phyloP scores from a whole-genome alignment of 345 rosid species.

The Rhodomyrtus tomentosa region DNA sequence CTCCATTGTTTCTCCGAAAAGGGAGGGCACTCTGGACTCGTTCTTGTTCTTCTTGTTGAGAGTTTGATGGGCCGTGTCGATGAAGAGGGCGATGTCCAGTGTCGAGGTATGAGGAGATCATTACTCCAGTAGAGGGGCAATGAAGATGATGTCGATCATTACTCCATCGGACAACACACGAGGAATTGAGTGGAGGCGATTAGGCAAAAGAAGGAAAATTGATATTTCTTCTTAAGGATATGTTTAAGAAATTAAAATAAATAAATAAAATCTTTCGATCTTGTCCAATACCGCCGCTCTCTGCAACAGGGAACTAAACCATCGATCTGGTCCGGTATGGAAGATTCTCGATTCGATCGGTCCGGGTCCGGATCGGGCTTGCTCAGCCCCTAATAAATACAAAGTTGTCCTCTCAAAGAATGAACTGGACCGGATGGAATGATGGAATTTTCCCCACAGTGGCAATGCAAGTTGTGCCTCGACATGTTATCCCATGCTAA shows the following conservation, averaged over 20 bases:
- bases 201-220: too few relatives aligned
- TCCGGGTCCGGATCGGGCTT: too few relatives aligned
- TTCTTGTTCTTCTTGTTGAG: neutral
- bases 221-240: too few relatives aligned
- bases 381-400: too few relatives aligned
- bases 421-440: neutral
- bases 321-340: too few relatives aligned
- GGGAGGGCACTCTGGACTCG: neutral
- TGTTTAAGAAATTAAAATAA: too few relatives aligned
- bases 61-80: neutral
- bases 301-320: too few relatives aligned
- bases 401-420: neutral
- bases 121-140: neutral
- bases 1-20: conserved; percentile 31
- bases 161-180: too few relatives aligned
- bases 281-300: too few relatives aligned
- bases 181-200: too few relatives aligned
- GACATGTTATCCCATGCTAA: neutral
- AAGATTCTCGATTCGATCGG: too few relatives aligned
- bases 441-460: neutral
- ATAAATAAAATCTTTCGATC: too few relatives aligned
- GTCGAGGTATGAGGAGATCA: neutral
- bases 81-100: neutral
- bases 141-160: neutral
- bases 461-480: neutral